These are phyloP conservation scores for Penicillium capsulatum DNA, from an alignment of 2,329 filamentous ascomycete species.

Conservation along the genomic window DNA sequence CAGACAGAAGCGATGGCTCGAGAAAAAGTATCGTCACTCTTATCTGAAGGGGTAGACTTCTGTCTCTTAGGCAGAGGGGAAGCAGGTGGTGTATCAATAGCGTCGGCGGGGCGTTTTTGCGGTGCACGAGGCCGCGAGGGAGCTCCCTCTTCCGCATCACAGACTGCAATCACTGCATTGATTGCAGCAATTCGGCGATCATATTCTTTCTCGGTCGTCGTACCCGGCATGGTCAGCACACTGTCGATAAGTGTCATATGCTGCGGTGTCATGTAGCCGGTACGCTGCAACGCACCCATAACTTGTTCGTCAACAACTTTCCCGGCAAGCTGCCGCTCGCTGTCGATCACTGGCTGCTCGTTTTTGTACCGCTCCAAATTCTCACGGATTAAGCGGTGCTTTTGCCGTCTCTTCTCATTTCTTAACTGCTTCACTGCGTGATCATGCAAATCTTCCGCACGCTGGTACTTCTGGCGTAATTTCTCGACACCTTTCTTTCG, in stretches of 20 bases:
- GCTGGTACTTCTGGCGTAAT: slow-evolving; percentile 10
- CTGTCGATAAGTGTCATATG: slow-evolving; percentile 23
- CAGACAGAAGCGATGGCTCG: slow-evolving; percentile 15
- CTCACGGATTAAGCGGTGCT: slow-evolving; percentile 19
- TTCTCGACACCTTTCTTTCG: slow-evolving; percentile 10
- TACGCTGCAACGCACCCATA: slow-evolving; percentile 20
- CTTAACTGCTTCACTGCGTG: slow-evolving; percentile 12
- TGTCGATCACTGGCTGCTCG: slow-evolving; percentile 27
- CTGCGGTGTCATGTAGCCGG: slow-evolving; percentile 20
- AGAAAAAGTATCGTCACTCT: slow-evolving; percentile 9
- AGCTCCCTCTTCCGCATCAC: slow-evolving; percentile 23
- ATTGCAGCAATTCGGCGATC: slow-evolving; percentile 23
- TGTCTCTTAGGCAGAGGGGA: slow-evolving; percentile 14
- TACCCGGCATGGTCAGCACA: slow-evolving; percentile 22
- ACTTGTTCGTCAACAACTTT: slow-evolving; percentile 25
- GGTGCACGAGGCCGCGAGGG: slow-evolving; percentile 13
- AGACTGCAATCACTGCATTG: slow-evolving; percentile 26
- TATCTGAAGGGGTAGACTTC: too few species aligned
- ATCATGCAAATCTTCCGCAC: slow-evolving; percentile 12
- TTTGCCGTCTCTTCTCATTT: slow-evolving; percentile 21
- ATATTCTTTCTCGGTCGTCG: slow-evolving; percentile 23
- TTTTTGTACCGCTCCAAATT: slow-evolving; percentile 27
- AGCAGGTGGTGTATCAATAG: slow-evolving; percentile 7
- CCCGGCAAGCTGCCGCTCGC: slow-evolving; percentile 23
- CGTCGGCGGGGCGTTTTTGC: slow-evolving; percentile 12